Conservation (phyloP, 2,329 filamentous ascomycete species). For the Phyllosticta citrichinensis region DNA sequence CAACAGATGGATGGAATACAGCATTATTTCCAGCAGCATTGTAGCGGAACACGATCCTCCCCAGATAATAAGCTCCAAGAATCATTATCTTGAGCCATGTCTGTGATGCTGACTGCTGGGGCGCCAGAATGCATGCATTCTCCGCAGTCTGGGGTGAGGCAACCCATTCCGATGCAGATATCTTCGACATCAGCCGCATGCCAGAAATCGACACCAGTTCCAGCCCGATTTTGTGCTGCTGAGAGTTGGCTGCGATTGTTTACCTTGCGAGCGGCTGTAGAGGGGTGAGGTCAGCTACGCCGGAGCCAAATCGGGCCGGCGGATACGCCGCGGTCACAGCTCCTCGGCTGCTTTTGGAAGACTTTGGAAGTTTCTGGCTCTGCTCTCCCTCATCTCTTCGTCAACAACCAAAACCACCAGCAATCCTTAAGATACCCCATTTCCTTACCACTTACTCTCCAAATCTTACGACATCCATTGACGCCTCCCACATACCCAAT, state of each 20-base stretch:
- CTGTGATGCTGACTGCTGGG: too few relatives aligned
- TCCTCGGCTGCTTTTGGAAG: neutral
- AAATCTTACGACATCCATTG: neutral
- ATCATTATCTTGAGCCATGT: too few relatives aligned
- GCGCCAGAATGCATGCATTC: too few relatives aligned
- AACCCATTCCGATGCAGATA: neutral
- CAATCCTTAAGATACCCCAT: neutral
- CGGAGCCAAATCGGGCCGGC: neutral
- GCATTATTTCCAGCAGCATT: too few relatives aligned
- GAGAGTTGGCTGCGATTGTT: neutral
- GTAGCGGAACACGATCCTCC: too few relatives aligned
- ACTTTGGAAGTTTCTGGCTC: neutral
- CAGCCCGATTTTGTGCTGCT: neutral
- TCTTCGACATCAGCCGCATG: neutral
- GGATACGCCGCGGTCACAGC: neutral
- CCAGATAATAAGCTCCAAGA: too few relatives aligned
- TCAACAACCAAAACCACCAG: neutral
- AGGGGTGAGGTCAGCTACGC: neutral
- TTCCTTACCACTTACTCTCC: neutral
- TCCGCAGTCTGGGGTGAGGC: neutral
- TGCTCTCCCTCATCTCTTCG: neutral
- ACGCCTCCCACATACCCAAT: neutral
- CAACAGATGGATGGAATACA: too few relatives aligned
- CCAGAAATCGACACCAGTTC: neutral
- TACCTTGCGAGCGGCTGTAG: neutral